A percentile compares a stretch with the other conserved stretches of the same genome.
Evolutionary conservation across 768 basidiomycete genomes (phyloP).

Genomic region (Crassisporium funariophilum): DNA sequence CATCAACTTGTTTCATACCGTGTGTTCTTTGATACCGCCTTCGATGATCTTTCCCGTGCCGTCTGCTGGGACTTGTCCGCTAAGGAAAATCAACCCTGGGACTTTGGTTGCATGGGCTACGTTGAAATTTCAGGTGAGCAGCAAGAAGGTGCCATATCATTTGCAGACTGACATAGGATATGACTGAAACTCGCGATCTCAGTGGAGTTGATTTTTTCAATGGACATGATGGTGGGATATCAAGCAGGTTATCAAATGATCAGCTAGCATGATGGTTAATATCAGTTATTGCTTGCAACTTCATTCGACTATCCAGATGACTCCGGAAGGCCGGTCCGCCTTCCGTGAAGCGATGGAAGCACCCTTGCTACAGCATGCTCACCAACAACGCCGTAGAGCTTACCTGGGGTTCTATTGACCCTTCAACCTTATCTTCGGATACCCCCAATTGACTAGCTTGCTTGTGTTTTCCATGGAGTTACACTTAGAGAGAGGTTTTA

Average conservation of each 20-base stretch:
- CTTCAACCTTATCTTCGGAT: too few relatives aligned
- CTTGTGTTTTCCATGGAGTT: too few relatives aligned
- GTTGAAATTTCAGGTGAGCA: neutral
- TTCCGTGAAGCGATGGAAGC: too few relatives aligned
- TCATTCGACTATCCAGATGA: too few relatives aligned
- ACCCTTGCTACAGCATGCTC: too few relatives aligned
- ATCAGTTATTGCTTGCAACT: too few relatives aligned
- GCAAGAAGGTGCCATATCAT: constrained; percentile 6
- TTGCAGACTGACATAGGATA: constrained; percentile 47
- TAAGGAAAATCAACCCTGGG: constrained; percentile 60
- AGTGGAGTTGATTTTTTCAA: constrained; percentile 57
- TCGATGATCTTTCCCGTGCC: constrained; percentile 47
- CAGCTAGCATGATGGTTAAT: neutral
- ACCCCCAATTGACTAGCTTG: too few relatives aligned
- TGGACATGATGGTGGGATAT: constrained; percentile 36
- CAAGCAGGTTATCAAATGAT: neutral
- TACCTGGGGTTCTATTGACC: too few relatives aligned
- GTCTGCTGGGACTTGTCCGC: constrained; percentile 59
- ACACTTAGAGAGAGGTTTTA: too few relatives aligned
- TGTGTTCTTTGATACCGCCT: constrained; percentile 63
- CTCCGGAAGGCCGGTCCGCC: too few relatives aligned
- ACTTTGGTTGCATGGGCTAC: constrained; percentile 59
- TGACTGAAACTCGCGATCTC: constrained; percentile 46
- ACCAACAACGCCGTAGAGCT: too few relatives aligned
- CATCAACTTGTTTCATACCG: constrained; percentile 36